A percentile compares a stretch with the other conserved stretches of the same genome.
Conservation (phyloP, 192 early-diverging fungal species). For the Coemansia javaensis region DNA sequence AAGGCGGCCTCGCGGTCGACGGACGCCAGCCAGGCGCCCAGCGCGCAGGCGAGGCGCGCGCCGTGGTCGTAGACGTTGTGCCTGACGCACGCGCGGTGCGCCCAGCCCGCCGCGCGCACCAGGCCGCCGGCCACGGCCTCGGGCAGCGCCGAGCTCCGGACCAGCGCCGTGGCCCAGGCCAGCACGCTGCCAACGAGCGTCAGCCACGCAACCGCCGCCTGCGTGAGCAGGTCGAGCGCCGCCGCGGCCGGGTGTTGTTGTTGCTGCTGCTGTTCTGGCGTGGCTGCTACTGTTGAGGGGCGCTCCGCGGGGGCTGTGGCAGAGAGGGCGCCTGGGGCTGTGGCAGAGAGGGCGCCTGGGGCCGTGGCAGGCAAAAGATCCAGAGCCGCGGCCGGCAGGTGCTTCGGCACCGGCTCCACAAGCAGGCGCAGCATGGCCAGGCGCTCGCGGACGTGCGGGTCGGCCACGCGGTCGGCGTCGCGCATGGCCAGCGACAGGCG, state of each 20-base stretch:
- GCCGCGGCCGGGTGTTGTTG: background rate
- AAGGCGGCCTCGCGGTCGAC: conserved; percentile 24
- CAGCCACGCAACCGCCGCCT: conserved; percentile 22
- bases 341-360: background rate
- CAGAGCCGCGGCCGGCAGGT: no score
- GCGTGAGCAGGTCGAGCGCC: conserved; percentile 12
- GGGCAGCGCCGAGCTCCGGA: conserved; percentile 28
- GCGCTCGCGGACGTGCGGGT: conserved; percentile 14
- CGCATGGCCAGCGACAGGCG: conserved; percentile 18
- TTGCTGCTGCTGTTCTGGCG: no score
- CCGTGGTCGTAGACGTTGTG: conserved; percentile 9
- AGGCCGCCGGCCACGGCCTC: conserved; percentile 8
- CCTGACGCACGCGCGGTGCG: background rate
- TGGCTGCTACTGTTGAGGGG: no score
- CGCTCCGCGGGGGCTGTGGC: no score
- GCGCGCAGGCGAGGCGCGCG: background rate
- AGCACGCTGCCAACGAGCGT: conserved; percentile 24
- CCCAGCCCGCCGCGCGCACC: conserved; percentile 1
- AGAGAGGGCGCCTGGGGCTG: background rate
- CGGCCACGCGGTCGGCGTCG: background rate
- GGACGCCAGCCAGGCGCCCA: conserved; percentile 10
- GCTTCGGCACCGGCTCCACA: conserved; percentile 11
- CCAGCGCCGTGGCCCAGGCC: conserved; percentile 25
- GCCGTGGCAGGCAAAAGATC: background rate
- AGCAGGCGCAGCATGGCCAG: conserved; percentile 14